Percentiles rank a stretch among this genome's conserved stretches.
These are phyloP conservation scores for Blastobotrys petasosporus DNA, from an alignment of 1,139 yeast species.

Conservation along the genomic window DNA sequence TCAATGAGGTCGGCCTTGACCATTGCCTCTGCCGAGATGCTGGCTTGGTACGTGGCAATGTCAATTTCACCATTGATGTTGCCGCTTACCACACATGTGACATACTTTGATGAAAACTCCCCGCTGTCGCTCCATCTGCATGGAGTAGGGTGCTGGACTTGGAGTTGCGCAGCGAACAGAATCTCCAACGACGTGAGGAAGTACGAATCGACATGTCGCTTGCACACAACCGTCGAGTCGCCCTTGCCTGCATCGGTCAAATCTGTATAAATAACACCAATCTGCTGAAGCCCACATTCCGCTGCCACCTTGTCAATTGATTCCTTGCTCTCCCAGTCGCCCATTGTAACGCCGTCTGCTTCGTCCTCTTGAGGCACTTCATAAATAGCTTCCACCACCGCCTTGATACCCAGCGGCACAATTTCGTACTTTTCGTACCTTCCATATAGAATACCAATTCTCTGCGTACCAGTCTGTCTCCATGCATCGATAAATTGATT, in stretches of 20 bases:
- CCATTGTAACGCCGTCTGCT: constrained; percentile 66
- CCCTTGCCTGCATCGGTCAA: constrained; percentile 80
- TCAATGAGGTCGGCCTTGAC: constrained; percentile 79
- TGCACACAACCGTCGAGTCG: constrained; percentile 84
- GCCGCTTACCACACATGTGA: constrained; percentile 89
- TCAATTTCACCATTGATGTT: constrained; percentile 84
- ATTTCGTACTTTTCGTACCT: constrained; percentile 67
- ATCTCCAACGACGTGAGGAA: constrained; percentile 83
- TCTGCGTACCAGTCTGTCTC: constrained; percentile 83
- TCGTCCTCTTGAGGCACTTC: constrained; percentile 91
- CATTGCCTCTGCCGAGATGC: constrained; percentile 80
- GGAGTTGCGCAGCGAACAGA: constrained; percentile 78
- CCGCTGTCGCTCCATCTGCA: constrained; percentile 65
- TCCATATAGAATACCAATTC: constrained; percentile 84
- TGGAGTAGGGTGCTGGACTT: constrained; percentile 56
- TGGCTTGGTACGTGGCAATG: constrained; percentile 84
- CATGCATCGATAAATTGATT: constrained; percentile 84
- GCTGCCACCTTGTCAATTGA: constrained; percentile 50
- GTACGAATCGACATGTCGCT: constrained; percentile 87
- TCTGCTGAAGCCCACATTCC: constrained; percentile 57
- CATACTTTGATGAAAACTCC: constrained; percentile 76
- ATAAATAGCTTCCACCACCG: constrained; percentile 86
- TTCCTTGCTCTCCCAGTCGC: constrained; percentile 46
- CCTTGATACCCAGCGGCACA: constrained; percentile 90
- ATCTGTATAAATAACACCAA: constrained; percentile 89